Percentiles rank a stretch among this genome's conserved stretches.
phyloP scores from a whole-genome alignment of 352 stramenopile genomes.

The Phytophthora megakarya region DNA sequence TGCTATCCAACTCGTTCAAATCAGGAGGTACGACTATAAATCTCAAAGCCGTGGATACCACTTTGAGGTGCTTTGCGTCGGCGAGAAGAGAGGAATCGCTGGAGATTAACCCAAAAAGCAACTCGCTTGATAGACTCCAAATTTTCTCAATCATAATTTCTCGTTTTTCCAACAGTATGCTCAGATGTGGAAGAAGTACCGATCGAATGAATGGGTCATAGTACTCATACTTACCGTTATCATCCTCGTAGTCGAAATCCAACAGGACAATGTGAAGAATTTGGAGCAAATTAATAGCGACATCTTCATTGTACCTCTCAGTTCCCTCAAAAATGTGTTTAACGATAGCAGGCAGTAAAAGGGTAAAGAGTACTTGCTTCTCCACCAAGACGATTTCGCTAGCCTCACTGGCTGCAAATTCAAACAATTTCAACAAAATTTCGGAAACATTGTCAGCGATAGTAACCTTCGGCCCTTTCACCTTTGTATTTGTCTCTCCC shows the following conservation, averaged over 20 bases:
- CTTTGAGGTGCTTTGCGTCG: slow-evolving; percentile 19
- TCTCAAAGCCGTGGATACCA: slow-evolving; percentile 34
- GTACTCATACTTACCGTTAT: slow-evolving; percentile 24
- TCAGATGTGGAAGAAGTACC: slow-evolving; percentile 51
- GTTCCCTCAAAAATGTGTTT: slow-evolving; percentile 20
- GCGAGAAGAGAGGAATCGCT: slow-evolving; percentile 37
- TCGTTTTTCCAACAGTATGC: slow-evolving; percentile 22
- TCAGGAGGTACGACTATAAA: slow-evolving; percentile 40
- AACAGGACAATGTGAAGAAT: slow-evolving; percentile 59
- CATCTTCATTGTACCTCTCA: slow-evolving; percentile 18
- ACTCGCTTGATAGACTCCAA: slow-evolving; percentile 54
- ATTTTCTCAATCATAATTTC: slow-evolving; percentile 44
- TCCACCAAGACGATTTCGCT: slow-evolving; percentile 51
- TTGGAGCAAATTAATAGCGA: slow-evolving; percentile 51
- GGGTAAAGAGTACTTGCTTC: slow-evolving; percentile 45
- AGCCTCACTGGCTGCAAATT: slow-evolving; percentile 42
- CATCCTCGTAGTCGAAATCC: slow-evolving; percentile 44
- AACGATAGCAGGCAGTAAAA: slow-evolving; percentile 58
- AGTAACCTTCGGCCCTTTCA: too few relatives aligned
- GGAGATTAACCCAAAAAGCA: slow-evolving; percentile 53
- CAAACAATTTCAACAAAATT: slow-evolving; percentile 56
- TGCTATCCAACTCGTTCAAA: too few relatives aligned
- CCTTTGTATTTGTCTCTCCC: slow-evolving; percentile 13
- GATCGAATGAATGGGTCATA: slow-evolving; percentile 47
- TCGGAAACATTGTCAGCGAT: slow-evolving; percentile 45